These are phyloP conservation scores for Lupinus albus DNA, from an alignment of 306 rosid species.

Conservation along the genomic window DNA sequence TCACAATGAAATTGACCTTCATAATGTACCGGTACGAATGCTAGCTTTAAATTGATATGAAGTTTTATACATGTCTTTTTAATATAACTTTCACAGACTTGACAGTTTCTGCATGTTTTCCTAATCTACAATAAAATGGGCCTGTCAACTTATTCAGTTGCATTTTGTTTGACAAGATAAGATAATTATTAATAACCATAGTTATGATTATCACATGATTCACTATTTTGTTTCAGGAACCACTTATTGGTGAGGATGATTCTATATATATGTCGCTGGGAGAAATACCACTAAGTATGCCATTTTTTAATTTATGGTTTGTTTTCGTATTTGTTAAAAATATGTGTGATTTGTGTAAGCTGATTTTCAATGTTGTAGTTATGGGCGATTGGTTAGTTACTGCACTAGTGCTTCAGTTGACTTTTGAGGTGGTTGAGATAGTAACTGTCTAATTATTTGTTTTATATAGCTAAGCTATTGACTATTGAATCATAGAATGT, in stretches of 20 bases:
- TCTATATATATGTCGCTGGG: slow-evolving; percentile 95
- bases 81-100: slow-evolving; percentile 35
- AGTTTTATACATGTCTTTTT: slow-evolving; percentile 35
- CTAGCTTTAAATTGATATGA: slow-evolving; percentile 38
- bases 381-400: slow-evolving; percentile 25
- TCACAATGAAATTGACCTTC: slow-evolving; percentile 74
- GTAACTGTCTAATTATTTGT: slow-evolving; percentile 10
- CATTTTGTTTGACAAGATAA: slow-evolving; percentile 35
- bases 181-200: slow-evolving; percentile 25
- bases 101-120: slow-evolving; percentile 32
- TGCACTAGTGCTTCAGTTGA: slow-evolving; percentile 21
- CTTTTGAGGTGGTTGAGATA: slow-evolving; percentile 26
- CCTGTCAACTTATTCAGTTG: slow-evolving; percentile 26
- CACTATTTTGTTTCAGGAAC: slow-evolving; percentile 65
- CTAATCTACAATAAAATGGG: slow-evolving; percentile 34
- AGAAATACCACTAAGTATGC: slow-evolving; percentile 93
- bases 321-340: slow-evolving; percentile 46
- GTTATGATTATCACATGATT: slow-evolving; percentile 20
- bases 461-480: slow-evolving; percentile 19
- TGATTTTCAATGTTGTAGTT: slow-evolving; percentile 39
- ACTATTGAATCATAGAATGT: slow-evolving; percentile 11
- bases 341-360: slow-evolving; percentile 35
- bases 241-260: slow-evolving; percentile 81
- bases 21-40: slow-evolving; percentile 65
- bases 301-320: slow-evolving; percentile 53